Conservation (phyloP, 1,284 basidiomycete genomes). For the Moniliella sp. region DNA sequence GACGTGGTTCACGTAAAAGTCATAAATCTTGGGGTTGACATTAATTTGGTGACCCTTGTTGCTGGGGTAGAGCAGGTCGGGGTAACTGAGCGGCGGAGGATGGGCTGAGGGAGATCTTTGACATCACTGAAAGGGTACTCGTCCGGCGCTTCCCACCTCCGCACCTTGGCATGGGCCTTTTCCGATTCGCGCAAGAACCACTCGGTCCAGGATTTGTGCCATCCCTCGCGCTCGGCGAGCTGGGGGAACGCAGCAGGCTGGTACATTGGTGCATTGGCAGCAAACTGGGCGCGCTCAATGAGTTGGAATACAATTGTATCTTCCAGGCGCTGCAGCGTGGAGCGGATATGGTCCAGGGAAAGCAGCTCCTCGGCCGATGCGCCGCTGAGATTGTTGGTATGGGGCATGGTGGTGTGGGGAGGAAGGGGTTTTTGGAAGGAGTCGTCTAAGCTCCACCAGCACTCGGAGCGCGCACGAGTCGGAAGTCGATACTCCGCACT, state of each 20-base stretch:
- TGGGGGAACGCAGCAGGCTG: slow-evolving; percentile 50
- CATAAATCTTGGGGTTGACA: slow-evolving; percentile 61
- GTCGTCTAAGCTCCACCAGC: no score
- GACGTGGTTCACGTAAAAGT: slow-evolving; percentile 64
- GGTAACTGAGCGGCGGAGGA: slow-evolving; percentile 57
- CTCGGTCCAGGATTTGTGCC: slow-evolving; percentile 70
- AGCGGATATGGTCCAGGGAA: slow-evolving; percentile 62
- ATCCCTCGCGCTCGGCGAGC: slow-evolving; percentile 46
- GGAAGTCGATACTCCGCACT: no score
- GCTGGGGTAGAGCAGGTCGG: slow-evolving; percentile 47
- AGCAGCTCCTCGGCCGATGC: slow-evolving; percentile 37
- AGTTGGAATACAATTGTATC: slow-evolving; percentile 86
- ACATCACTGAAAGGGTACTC: slow-evolving; percentile 76
- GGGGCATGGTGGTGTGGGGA: neutral
- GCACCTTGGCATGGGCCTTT: slow-evolving; percentile 46
- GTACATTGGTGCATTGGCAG: slow-evolving; percentile 79
- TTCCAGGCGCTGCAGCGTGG: slow-evolving; percentile 67
- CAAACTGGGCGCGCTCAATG: slow-evolving; percentile 91
- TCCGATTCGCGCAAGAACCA: slow-evolving; percentile 95
- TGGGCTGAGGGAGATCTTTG: slow-evolving; percentile 56
- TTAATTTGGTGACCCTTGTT: slow-evolving; percentile 54
- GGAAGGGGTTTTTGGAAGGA: no score
- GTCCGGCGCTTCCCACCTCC: slow-evolving; percentile 45
- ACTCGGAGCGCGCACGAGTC: no score
- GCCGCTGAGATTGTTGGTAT: slow-evolving; percentile 1